Percentiles rank a stretch among this genome's conserved stretches.
phyloP scores from a whole-genome alignment of 352 stramenopile genomes.

The Peronospora tabacina region DNA sequence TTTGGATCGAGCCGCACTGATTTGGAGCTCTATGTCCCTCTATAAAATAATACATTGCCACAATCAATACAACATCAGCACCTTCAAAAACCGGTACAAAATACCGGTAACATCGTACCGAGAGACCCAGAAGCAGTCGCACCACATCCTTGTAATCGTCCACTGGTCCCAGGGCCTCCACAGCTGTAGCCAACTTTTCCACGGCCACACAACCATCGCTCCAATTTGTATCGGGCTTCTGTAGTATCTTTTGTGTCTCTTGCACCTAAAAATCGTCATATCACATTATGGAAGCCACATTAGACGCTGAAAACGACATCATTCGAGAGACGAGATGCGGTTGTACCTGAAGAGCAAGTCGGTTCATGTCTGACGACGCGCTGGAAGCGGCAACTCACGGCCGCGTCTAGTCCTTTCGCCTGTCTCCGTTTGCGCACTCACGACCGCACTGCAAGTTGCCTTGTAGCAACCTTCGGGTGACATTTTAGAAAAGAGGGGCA shows the following conservation, averaged over 20 bases:
- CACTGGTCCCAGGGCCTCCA: conserved; percentile 32
- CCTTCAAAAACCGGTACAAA: not conserved
- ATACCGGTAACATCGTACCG: conserved; percentile 23
- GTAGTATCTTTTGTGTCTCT: conserved; percentile 31
- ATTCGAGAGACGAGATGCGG: conserved; percentile 6
- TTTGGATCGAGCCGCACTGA: conserved; percentile 42
- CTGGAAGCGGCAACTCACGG: conserved; percentile 1
- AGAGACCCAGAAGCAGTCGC: conserved; percentile 35
- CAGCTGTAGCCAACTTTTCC: conserved; percentile 35
- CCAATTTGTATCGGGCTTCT: conserved; percentile 34
- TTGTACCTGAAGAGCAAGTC: conserved; percentile 17
- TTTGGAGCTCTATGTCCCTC: conserved; percentile 33
- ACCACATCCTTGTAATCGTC: conserved; percentile 29
- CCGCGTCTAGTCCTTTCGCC: conserved; percentile 12
- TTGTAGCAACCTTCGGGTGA: conserved; percentile 11
- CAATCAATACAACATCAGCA: not conserved
- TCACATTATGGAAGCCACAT: conserved; percentile 11
- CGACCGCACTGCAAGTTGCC: conserved; percentile 2
- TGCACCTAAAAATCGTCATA: conserved; percentile 30
- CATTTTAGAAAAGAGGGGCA: conserved; percentile 1
- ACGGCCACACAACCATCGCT: conserved; percentile 30
- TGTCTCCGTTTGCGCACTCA: conserved; percentile 11
- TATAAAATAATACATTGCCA: conserved; percentile 13
- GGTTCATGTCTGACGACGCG: conserved; percentile 19
- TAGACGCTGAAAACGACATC: conserved; percentile 7